Conservation (phyloP, 169 alveolate genomes). For the Toxoplasma gondii region DNA sequence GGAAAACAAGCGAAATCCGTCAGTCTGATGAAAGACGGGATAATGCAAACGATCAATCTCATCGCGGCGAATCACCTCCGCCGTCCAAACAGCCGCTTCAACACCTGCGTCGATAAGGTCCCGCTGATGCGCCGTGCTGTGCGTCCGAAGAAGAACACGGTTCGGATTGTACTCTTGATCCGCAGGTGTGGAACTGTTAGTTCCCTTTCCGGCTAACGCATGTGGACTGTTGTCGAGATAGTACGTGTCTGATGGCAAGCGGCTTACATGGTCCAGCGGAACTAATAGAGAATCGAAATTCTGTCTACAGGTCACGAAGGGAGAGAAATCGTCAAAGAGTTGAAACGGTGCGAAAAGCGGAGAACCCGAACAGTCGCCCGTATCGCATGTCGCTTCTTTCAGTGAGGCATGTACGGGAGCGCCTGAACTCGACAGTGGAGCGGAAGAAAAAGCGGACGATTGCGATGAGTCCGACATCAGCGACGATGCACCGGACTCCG, state of each 20-base stretch:
- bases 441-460: not conserved
- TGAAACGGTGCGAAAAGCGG: constrained; percentile 6
- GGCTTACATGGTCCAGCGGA: constrained; percentile 79
- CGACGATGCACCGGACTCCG: not conserved
- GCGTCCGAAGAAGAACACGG: constrained; percentile 76
- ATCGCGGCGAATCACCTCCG: constrained; percentile 88
- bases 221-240: constrained; percentile 67
- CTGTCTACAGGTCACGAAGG: constrained; percentile 74
- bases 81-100: constrained; percentile 72
- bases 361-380: not conserved
- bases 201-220: not conserved
- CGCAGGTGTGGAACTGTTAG: not conserved
- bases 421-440: not conserved
- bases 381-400: not conserved
- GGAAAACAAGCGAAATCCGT: constrained; percentile 76
- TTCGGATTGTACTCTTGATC: constrained; percentile 1
- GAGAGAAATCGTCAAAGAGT: constrained; percentile 71
- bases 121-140: constrained; percentile 83
- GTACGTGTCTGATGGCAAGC: constrained; percentile 82
- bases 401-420: not conserved
- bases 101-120: constrained; percentile 75
- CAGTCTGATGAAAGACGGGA: constrained; percentile 89
- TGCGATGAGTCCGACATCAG: not conserved
- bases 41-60: constrained; percentile 86
- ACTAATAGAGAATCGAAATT: constrained; percentile 83